Percentiles rank a stretch among this genome's conserved stretches.
phyloP scores from a whole-genome alignment of 2,329 filamentous ascomycete species.

The Acarospora socialis region DNA sequence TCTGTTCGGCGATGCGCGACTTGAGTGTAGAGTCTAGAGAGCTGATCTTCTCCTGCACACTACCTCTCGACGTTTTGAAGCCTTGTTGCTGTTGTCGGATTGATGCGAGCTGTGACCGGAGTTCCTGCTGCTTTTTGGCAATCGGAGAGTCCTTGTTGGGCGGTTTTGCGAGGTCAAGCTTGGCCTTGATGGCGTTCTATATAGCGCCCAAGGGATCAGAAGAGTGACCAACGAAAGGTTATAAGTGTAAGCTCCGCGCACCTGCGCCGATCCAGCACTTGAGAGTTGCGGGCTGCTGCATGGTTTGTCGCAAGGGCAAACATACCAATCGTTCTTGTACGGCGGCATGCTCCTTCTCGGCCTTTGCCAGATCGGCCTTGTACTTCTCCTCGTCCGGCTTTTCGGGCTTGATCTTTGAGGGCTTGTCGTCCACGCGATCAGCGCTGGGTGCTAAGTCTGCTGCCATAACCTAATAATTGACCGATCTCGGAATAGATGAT shows the following conservation, averaged over 20 bases:
- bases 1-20: slow-evolving; percentile 72
- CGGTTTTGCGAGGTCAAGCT: slow-evolving; percentile 70
- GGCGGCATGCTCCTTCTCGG: slow-evolving; percentile 74
- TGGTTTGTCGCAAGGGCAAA: slow-evolving; percentile 11
- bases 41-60: slow-evolving; percentile 82
- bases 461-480: too few species aligned
- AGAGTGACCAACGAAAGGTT: slow-evolving; percentile 5
- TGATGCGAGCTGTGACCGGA: slow-evolving; percentile 65
- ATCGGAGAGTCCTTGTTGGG: slow-evolving; percentile 70
- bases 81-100: slow-evolving; percentile 79
- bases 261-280: neutral
- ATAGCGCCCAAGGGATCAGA: slow-evolving; percentile 14
- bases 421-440: slow-evolving; percentile 2
- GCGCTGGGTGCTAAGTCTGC: too few species aligned
- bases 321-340: slow-evolving; percentile 57
- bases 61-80: slow-evolving; percentile 67
- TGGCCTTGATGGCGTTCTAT: slow-evolving; percentile 79
- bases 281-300: neutral
- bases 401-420: slow-evolving; percentile 48
- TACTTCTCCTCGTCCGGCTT: slow-evolving; percentile 78
- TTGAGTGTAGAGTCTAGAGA: slow-evolving; percentile 80
- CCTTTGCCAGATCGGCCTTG: slow-evolving; percentile 63
- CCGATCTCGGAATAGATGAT: too few species aligned
- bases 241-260: too few species aligned
- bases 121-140: slow-evolving; percentile 71